Conservation (phyloP, 2,329 filamentous ascomycete genomes). For the Diaporthe batatas region DNA sequence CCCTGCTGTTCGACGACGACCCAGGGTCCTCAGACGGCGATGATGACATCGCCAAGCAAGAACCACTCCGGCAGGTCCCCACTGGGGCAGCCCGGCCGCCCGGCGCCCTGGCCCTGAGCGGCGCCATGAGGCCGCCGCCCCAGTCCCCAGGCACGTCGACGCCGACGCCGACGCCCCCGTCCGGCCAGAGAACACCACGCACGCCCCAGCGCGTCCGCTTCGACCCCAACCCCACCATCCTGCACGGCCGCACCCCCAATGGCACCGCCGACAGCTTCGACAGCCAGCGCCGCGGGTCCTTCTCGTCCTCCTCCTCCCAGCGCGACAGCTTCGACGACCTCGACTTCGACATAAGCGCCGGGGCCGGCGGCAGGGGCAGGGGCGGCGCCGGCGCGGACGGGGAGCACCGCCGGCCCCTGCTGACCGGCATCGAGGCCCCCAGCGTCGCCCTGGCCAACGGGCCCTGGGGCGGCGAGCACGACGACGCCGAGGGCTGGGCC, state of each 20-base stretch:
- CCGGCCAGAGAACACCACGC: constrained; percentile 61
- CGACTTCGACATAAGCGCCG: constrained; percentile 50
- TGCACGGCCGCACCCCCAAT: constrained; percentile 41
- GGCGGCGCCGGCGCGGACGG: constrained; percentile 56
- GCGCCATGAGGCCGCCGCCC: constrained; percentile 38
- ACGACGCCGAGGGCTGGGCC: constrained; percentile 61
- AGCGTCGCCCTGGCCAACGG: constrained; percentile 77
- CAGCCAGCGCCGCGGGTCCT: constrained; percentile 30
- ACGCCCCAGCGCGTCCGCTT: constrained; percentile 81
- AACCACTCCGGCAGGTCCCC: constrained; percentile 22
- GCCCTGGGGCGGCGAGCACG: constrained; percentile 52
- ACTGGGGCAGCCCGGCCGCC: constrained; percentile 16
- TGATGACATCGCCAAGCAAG: constrained; percentile 36
- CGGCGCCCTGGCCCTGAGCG: constrained; percentile 29
- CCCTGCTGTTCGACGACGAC: constrained; percentile 46
- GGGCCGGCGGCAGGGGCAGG: constrained; percentile 50
- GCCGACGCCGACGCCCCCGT: not conserved
- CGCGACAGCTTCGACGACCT: constrained; percentile 48
- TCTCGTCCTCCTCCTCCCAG: constrained; percentile 36
- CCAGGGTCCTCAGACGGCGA: constrained; percentile 40
- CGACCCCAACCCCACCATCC: constrained; percentile 66
- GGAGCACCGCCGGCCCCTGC: constrained; percentile 74
- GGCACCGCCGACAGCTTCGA: constrained; percentile 40
- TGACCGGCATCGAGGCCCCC: constrained; percentile 87
- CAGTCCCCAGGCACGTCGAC: constrained; percentile 16